Percentiles rank a stretch among this genome's conserved stretches.
phyloP scores from a whole-genome alignment of 352 stramenopile species.

The Phytophthora tubulina region DNA sequence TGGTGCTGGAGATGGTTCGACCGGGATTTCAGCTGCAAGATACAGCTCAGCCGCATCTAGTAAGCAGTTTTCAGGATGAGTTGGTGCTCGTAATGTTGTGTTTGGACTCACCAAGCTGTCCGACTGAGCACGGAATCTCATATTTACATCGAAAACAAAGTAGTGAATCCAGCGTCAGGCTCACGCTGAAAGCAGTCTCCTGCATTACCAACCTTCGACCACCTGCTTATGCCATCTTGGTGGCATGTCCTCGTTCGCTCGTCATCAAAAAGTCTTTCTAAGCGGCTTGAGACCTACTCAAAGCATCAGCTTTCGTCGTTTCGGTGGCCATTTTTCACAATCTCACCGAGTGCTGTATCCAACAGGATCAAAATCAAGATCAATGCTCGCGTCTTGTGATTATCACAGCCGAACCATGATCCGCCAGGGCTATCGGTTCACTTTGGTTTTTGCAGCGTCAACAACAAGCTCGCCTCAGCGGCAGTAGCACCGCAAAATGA shows the following conservation, averaged over 20 bases:
- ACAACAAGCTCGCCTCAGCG: not conserved
- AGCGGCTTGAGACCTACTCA: not conserved
- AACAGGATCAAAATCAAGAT: not conserved
- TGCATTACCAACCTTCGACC: not conserved
- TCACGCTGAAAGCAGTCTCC: not conserved
- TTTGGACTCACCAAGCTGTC: not conserved
- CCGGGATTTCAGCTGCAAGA: not conserved
- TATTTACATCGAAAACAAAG: no score
- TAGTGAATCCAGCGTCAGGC: no score
- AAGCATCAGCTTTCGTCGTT: no score
- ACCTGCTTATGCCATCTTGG: not conserved
- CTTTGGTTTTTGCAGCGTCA: not conserved
- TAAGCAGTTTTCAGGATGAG: not conserved
- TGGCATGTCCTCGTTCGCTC: not conserved
- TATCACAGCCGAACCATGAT: not conserved
- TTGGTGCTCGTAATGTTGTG: not conserved
- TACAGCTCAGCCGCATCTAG: not conserved
- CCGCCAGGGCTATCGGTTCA: not conserved
- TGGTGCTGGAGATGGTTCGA: not conserved
- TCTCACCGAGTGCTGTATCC: not conserved
- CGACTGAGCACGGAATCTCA: not conserved
- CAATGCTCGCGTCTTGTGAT: not conserved
- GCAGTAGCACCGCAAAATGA: constrained; percentile 8
- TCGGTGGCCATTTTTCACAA: not conserved
- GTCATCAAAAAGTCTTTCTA: not conserved